Conservation (phyloP, 768 basidiomycete genomes). For the Sistotremastrum suecicum region DNA sequence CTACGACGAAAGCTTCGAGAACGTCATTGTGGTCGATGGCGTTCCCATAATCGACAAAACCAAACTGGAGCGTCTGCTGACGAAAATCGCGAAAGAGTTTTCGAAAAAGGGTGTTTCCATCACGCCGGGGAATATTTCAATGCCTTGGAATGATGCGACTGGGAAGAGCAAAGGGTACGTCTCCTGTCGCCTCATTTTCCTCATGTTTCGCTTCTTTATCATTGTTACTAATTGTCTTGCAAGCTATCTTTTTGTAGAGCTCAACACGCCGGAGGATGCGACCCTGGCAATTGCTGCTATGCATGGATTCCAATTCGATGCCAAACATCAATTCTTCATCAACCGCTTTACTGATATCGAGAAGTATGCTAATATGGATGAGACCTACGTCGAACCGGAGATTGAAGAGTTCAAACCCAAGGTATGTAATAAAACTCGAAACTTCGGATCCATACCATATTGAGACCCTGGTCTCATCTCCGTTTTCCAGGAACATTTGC, state of each 20-base stretch:
- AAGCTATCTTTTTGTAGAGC: conserved; percentile 78
- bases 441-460: background rate
- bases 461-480: background rate
- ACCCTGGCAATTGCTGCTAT: conserved; percentile 49
- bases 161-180: conserved; percentile 88
- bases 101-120: conserved; percentile 65
- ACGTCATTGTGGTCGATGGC: conserved; percentile 84
- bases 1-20: conserved; percentile 79
- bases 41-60: conserved; percentile 79
- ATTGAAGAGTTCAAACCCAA: conserved; percentile 60
- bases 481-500: conserved; percentile 68
- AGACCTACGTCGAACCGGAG: conserved; percentile 64
- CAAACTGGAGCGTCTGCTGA: conserved; percentile 69
- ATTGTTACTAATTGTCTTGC: background rate
- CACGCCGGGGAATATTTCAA: conserved; percentile 61
- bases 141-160: conserved; percentile 76
- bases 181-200: background rate
- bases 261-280: conserved; percentile 57
- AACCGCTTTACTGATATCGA: conserved; percentile 89
- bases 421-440: conserved; percentile 25
- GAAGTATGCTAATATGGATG: conserved; percentile 60
- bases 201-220: conserved; percentile 5
- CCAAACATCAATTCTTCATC: conserved; percentile 70
- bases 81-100: conserved; percentile 77
- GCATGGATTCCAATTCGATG: conserved; percentile 74